phyloP scores from a whole-genome alignment of 2,329 filamentous ascomycete species.

The Ceratocystis colombiana region DNA sequence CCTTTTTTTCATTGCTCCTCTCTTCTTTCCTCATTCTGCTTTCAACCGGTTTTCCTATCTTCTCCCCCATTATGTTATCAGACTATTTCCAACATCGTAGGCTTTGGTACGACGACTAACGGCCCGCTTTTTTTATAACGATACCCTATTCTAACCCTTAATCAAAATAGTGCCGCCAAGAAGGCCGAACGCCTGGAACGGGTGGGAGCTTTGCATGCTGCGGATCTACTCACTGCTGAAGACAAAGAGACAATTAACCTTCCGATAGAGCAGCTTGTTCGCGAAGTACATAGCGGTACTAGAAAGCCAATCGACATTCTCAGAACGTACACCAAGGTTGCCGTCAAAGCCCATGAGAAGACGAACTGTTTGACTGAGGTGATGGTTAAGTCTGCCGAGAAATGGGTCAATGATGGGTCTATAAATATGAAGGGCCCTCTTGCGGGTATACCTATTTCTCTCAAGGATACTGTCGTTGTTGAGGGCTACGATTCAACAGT shows the following conservation, averaged over 20 bases:
- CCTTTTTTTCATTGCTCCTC: not conserved
- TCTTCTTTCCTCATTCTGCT: slow-evolving; percentile 5
- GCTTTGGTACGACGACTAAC: slow-evolving; percentile 31
- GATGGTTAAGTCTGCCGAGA: slow-evolving; percentile 66
- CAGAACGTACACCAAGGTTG: slow-evolving; percentile 77
- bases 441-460: slow-evolving; percentile 73
- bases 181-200: slow-evolving; percentile 62
- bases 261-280: slow-evolving; percentile 67
- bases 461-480: slow-evolving; percentile 74
- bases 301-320: slow-evolving; percentile 62
- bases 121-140: not conserved
- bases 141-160: slow-evolving; percentile 5
- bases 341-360: slow-evolving; percentile 69
- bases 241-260: slow-evolving; percentile 61
- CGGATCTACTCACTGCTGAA: slow-evolving; percentile 49
- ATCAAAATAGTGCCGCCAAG: slow-evolving; percentile 44
- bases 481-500: slow-evolving; percentile 74
- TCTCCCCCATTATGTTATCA: slow-evolving; percentile 18
- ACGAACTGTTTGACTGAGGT: slow-evolving; percentile 89
- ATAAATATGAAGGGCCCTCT: slow-evolving; percentile 70
- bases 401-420: slow-evolving; percentile 50
- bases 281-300: slow-evolving; percentile 61
- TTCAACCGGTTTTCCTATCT: not conserved
- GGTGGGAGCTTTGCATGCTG: slow-evolving; percentile 54
- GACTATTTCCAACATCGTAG: slow-evolving; percentile 28